Evolutionary conservation across 306 rosid species (phyloP).

Genomic region (Rubus idaeus): DNA sequence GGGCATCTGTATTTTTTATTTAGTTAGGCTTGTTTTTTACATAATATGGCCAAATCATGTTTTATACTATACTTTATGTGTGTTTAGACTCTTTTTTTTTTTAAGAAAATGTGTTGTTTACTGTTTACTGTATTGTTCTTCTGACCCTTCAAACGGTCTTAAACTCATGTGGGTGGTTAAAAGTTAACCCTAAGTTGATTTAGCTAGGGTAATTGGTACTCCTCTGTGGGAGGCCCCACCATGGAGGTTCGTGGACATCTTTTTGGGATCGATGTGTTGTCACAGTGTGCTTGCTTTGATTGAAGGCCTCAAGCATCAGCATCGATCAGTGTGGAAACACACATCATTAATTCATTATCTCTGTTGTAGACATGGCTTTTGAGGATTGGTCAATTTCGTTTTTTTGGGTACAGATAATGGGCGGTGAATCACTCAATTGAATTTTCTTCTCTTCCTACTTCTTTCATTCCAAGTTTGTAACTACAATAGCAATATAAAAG

Average conservation of each 20-base stretch:
- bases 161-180: slow-evolving; percentile 47
- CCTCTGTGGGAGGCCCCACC: slow-evolving; percentile 11
- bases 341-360: slow-evolving; percentile 12
- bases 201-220: slow-evolving; percentile 2
- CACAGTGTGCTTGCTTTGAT: slow-evolving; percentile 3
- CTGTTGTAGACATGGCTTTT: slow-evolving; percentile 2
- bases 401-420: too few relatives aligned
- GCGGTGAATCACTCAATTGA: background rate
- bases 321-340: background rate
- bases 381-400: background rate
- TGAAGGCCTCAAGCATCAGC: slow-evolving; percentile 3
- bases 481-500: background rate
- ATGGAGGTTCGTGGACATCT: background rate
- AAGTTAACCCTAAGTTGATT: slow-evolving; percentile 37
- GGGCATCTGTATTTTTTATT: slow-evolving; percentile 18
- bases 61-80: slow-evolving; percentile 5
- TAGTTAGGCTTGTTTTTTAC: slow-evolving; percentile 10
- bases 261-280: slow-evolving; percentile 4
- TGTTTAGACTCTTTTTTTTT: too few relatives aligned
- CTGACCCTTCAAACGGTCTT: slow-evolving; percentile 57
- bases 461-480: slow-evolving; percentile 6
- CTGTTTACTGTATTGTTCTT: background rate
- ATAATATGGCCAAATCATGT: background rate
- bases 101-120: too few relatives aligned
- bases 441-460: background rate